These are phyloP conservation scores for Coemansia sp. DNA, from an alignment of 192 early-diverging fungal genomes.

Conservation along the genomic window DNA sequence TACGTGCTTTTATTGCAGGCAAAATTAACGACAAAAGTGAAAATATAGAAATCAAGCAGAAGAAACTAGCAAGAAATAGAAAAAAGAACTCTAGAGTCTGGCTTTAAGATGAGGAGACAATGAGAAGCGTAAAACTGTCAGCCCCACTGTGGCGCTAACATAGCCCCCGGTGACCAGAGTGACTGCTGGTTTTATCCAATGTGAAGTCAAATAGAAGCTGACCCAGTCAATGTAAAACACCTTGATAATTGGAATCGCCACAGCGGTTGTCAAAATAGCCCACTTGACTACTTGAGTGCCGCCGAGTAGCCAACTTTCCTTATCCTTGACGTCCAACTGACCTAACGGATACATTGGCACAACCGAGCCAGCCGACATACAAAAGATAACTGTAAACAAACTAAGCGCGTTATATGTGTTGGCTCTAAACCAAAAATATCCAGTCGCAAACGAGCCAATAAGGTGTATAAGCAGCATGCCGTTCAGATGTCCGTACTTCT, in stretches of 20 bases:
- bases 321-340: conserved; percentile 45
- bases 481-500: conserved; percentile 48
- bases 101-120: conserved; percentile 52
- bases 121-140: conserved; percentile 45
- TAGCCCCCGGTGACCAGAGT: conserved; percentile 41
- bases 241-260: conserved; percentile 50
- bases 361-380: conserved; percentile 51
- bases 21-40: not conserved
- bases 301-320: conserved; percentile 53
- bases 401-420: conserved; percentile 40
- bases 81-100: conserved; percentile 12
- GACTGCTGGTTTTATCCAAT: conserved; percentile 44
- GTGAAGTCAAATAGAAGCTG: conserved; percentile 31
- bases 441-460: conserved; percentile 28
- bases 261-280: conserved; percentile 51
- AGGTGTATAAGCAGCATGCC: conserved; percentile 54
- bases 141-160: conserved; percentile 38
- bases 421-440: conserved; percentile 36
- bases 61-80: not conserved
- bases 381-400: conserved; percentile 41
- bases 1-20: conserved; percentile 1
- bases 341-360: conserved; percentile 58
- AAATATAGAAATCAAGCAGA: conserved; percentile 15
- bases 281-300: conserved; percentile 52
- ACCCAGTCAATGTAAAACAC: conserved; percentile 58